Base-by-base conservation (phyloP, 306 rosid genomes). In the Benincasa hispida region DNA sequence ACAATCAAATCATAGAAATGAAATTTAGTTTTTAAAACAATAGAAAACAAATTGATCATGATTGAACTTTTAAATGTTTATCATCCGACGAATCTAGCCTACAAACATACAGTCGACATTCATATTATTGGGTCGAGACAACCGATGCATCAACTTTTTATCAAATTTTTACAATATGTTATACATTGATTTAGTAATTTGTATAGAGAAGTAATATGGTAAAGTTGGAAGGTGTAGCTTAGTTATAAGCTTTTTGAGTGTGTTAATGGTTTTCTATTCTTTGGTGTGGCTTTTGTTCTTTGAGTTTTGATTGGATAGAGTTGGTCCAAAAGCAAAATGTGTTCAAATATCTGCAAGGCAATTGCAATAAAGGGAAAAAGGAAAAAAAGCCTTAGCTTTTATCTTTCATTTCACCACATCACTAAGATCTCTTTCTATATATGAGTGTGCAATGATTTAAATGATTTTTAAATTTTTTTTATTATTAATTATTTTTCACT, bases 251-350 rank as follows among this genome's bases (percentile, higher is more conserved):
- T 60, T 27, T 13, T 28, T 28, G 9, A 25, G 39, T 6, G 65
- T 28, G 42, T 18, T 30, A 18, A 32, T 62, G 42, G 41, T 17
- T 2, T 32, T 32, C 2, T 62, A 32, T 32, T 8, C 0, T 34
- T 34, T 30, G 45, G 45, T 32, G 22, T 63, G 22, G 27, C 47
- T 63, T 63, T 63, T 32, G 25, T 17, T 63, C 0, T 63, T 63
- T 63, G 70, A 63, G 70, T 17, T 63, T 63, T 63, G 42, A 63
- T 63, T 63, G 70, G 25, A 63, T 18, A 63, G 47, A 63, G 70
- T 61, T 63, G 6, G 70, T 63, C 70, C n/a, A 34, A 63, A 63
- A 63, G 45, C 45, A 30, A 34, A 15, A 34, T 63, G 6, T 18
- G 13, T 63, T 30, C 70, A 63, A 63, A 30, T 17, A 34, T 30